Percentiles rank a stretch among this genome's conserved stretches.
Evolutionary conservation across 2,329 filamentous ascomycete species (phyloP).

Genomic region (Escovopsis sp.): DNA sequence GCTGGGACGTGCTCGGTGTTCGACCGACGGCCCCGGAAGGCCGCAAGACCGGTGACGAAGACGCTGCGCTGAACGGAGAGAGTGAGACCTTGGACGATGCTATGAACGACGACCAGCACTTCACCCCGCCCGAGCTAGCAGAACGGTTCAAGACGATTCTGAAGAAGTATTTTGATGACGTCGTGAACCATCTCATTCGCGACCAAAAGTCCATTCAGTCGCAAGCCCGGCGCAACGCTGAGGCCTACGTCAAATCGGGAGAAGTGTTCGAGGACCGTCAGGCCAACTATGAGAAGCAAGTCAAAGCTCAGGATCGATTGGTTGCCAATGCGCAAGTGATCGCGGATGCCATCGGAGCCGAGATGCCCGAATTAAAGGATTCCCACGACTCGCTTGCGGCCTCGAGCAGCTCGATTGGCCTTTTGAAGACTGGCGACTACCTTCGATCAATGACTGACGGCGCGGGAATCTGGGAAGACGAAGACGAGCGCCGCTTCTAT

Average conservation of each 20-base stretch:
- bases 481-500: slow-evolving; percentile 95
- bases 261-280: slow-evolving; percentile 98
- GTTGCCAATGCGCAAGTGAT: slow-evolving; percentile 81
- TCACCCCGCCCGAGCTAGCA: slow-evolving; percentile 63
- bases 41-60: slow-evolving; percentile 72
- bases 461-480: slow-evolving; percentile 94
- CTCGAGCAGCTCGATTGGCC: slow-evolving; percentile 67
- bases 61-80: slow-evolving; percentile 36
- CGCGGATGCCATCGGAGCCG: slow-evolving; percentile 72
- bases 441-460: slow-evolving; percentile 80
- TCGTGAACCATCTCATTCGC: slow-evolving; percentile 75
- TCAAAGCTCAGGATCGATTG: slow-evolving; percentile 84
- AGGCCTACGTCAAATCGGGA: slow-evolving; percentile 95
- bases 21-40: slow-evolving; percentile 57
- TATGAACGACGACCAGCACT: slow-evolving; percentile 49
- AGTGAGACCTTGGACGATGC: slow-evolving; percentile 32
- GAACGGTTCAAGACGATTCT: slow-evolving; percentile 78
- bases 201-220: slow-evolving; percentile 79
- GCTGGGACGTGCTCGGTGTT: slow-evolving; percentile 85
- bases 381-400: slow-evolving; percentile 54
- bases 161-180: slow-evolving; percentile 79
- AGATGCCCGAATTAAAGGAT: slow-evolving; percentile 89
- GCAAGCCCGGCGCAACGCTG: slow-evolving; percentile 87
- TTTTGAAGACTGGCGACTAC: slow-evolving; percentile 90
- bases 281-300: slow-evolving; percentile 84